phyloP scores from a whole-genome alignment of 768 basidiomycete genomes.

The Cystobasidium tubakii region DNA sequence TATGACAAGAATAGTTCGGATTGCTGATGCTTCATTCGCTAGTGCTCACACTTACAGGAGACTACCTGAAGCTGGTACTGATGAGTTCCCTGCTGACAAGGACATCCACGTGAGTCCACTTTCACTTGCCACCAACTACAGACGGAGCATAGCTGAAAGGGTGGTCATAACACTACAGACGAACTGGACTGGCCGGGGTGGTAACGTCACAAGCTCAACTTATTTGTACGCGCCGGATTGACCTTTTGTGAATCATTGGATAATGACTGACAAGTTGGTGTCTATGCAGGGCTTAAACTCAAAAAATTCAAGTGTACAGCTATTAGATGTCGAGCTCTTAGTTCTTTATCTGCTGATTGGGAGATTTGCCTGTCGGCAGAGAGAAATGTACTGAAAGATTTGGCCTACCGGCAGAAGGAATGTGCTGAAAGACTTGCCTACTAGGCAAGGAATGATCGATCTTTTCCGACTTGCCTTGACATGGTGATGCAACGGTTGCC shows the following conservation, averaged over 20 bases:
- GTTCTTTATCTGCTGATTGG: too few relatives aligned
- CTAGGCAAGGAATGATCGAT: too few relatives aligned
- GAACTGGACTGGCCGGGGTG: slow-evolving; percentile 98
- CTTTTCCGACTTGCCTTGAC: too few relatives aligned
- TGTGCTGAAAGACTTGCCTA: too few relatives aligned
- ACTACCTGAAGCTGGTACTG: slow-evolving; percentile 82
- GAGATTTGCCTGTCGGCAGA: too few relatives aligned
- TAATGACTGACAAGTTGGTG: too few relatives aligned
- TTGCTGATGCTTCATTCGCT: not conserved
- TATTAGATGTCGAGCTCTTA: too few relatives aligned
- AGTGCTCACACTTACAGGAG: slow-evolving; percentile 87
- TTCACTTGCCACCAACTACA: not conserved
- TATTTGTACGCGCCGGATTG: slow-evolving; percentile 52
- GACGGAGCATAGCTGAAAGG: not conserved
- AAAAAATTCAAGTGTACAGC: too few relatives aligned
- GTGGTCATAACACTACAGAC: not conserved
- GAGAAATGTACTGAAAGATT: too few relatives aligned
- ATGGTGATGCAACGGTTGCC: too few relatives aligned
- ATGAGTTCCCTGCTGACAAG: slow-evolving; percentile 45
- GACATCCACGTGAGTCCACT: slow-evolving; percentile 58
- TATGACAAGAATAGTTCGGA: not conserved
- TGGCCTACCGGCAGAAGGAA: too few relatives aligned
- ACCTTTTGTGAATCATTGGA: too few relatives aligned
- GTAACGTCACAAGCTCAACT: slow-evolving; percentile 81
- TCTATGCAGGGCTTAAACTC: slow-evolving; percentile 4